Conservation (phyloP, 2,329 filamentous ascomycete species). For the Truncatella angustata region DNA sequence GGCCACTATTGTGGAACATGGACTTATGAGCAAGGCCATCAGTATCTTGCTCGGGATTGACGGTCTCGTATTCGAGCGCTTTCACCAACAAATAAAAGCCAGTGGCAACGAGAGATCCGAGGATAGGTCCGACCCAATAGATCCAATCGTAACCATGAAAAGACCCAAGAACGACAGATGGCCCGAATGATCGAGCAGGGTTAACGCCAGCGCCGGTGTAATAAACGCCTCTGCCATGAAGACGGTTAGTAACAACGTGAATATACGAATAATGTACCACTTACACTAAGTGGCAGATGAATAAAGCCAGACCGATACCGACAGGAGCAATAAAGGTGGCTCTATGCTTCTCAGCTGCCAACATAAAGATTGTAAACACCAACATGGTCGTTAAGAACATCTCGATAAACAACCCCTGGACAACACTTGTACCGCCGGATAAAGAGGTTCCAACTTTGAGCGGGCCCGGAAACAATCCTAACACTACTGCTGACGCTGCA, state of each 20-base stretch:
- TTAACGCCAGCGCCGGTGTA: slow-evolving; percentile 38
- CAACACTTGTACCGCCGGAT: slow-evolving; percentile 38
- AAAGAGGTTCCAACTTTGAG: slow-evolving; percentile 47
- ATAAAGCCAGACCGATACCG: slow-evolving; percentile 60
- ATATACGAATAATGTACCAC: too few relatives aligned
- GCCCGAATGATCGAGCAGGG: slow-evolving; percentile 37
- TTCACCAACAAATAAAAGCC: slow-evolving; percentile 39
- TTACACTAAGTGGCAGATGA: slow-evolving; percentile 46
- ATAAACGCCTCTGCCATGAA: slow-evolving; percentile 37
- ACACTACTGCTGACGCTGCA: slow-evolving; percentile 31
- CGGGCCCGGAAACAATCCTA: slow-evolving; percentile 41
- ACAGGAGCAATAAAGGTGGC: slow-evolving; percentile 61
- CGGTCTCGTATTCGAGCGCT: slow-evolving; percentile 37
- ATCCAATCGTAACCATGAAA: slow-evolving; percentile 39
- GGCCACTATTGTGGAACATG: too few relatives aligned
- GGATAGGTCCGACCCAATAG: slow-evolving; percentile 40
- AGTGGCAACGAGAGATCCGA: slow-evolving; percentile 32
- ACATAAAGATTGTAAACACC: slow-evolving; percentile 55
- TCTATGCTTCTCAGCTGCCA: slow-evolving; percentile 61
- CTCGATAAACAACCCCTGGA: slow-evolving; percentile 54
- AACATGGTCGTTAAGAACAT: slow-evolving; percentile 52
- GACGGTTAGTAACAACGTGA: too few relatives aligned
- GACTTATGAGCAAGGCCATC: too few relatives aligned
- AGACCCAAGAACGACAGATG: slow-evolving; percentile 32
- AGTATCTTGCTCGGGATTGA: slow-evolving; percentile 34